These are phyloP conservation scores for Ajuga reptans DNA, from an alignment of 305 asterid species.

Conservation along the genomic window DNA sequence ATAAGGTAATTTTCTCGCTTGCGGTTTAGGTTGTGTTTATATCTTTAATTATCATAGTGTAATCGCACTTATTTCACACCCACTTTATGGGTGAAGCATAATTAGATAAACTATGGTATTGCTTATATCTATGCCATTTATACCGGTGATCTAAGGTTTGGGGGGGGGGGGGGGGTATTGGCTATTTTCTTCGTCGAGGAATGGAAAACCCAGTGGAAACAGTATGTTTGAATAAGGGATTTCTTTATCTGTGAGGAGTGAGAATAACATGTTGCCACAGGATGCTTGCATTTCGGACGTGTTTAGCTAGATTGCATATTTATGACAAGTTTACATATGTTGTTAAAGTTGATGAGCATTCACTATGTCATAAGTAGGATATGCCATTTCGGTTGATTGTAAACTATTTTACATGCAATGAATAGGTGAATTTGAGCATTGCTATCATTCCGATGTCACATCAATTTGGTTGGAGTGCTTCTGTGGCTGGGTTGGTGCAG, in stretches of 20 bases:
- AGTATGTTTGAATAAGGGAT: neutral
- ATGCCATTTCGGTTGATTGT: conserved; percentile 13
- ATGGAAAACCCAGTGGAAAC: neutral
- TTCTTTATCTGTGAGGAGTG: neutral
- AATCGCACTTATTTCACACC: neutral
- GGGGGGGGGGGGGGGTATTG: neutral
- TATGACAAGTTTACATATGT: neutral
- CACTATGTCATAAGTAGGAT: conserved; percentile 2
- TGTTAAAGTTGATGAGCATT: neutral
- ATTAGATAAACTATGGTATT: no score
- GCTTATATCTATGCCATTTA: no score
- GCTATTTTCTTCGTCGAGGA: neutral
- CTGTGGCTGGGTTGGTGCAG: conserved; percentile 92
- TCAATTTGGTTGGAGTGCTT: conserved; percentile 92
- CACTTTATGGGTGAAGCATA: neutral
- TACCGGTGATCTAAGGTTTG: no score
- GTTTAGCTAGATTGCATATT: neutral
- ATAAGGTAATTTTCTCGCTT: conserved; percentile 49
- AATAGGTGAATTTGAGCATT: conserved; percentile 88
- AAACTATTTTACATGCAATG: conserved; percentile 23
- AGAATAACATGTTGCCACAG: neutral
- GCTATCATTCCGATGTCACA: conserved; percentile 99
- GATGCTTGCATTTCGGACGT: neutral
- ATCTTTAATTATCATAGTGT: neutral
- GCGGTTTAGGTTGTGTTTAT: neutral